Base-by-base conservation (phyloP, 2,329 filamentous ascomycete genomes). In the Monilinia aucupariae region DNA sequence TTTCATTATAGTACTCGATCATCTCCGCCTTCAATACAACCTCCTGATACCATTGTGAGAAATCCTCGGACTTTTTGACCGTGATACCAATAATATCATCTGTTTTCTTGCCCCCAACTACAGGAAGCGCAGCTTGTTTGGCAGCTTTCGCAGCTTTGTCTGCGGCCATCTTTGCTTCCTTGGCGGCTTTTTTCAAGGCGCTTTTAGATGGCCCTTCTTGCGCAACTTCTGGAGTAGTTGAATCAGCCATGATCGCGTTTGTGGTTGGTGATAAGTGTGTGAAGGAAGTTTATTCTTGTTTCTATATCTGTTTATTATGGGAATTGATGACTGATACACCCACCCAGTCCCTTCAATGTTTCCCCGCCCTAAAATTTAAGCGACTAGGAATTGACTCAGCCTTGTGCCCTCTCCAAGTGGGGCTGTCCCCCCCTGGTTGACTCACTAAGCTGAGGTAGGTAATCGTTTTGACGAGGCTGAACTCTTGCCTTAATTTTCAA, bases 31-130 rank as follows among this genome's bases (percentile, higher is more conserved):
- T 99, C 74, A 92, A 87, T 63, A 99, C 89, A 65, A 97, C 90
- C 78, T 99, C 93, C 78, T 96, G 91, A 78, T 99, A 99, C 94
- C 94, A 99, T 77, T 87, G 86, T 58, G 91, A 83, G 75, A 99
- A 94, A 78, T 97, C 91, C 54, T 90, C 88, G 55, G 88, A 81
- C 78, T 97, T 97, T 67, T 84, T 82, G 65, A 89, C 86, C 67
- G 92, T 94, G 72, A 97, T 96, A 68, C 92, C 92, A 71, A 94
- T 96, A 68, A 96, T 85, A 68, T 86, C 83, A 73, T 85, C 83
- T 12, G 77, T 71, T 77, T 85, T 85, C 78, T 85, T 85, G 71
- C 81, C 81, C 61, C 82, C 78, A 41, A 82, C 81, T 30, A 85
- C 76, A 32, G 82, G 77, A 59, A 85, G 72, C 1, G 77, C 68